Conservation (phyloP, 495 filamentous ascomycete species). For the Usnea hakonensis region DNA sequence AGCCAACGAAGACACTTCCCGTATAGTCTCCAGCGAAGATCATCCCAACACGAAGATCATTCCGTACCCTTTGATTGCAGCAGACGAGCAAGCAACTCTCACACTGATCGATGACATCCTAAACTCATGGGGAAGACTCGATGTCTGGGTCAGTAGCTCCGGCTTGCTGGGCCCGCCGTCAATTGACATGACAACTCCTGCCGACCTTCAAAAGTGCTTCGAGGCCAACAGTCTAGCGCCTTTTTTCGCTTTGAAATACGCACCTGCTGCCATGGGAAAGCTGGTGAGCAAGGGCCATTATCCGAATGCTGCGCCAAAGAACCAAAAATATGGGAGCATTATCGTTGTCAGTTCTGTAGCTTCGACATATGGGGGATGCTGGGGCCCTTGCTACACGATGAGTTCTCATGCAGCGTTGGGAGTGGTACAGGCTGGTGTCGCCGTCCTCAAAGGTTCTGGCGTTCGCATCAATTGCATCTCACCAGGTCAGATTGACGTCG, state of each 20-base stretch:
- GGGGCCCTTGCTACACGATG: conserved; percentile 53
- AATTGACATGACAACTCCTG: conserved; percentile 45
- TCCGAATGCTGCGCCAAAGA: conserved; percentile 52
- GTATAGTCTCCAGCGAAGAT: conserved; percentile 30
- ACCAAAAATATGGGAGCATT: conserved; percentile 50
- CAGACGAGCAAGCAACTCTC: conserved; percentile 51
- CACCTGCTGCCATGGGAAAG: conserved; percentile 55
- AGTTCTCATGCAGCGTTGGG: conserved; percentile 50
- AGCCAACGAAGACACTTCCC: conserved; percentile 24
- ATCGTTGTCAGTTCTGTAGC: conserved; percentile 50
- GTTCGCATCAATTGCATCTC: conserved; percentile 54
- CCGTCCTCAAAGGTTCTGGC: conserved; percentile 48
- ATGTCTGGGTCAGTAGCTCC: conserved; percentile 52
- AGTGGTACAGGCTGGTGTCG: conserved; percentile 50
- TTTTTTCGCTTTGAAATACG: conserved; percentile 57
- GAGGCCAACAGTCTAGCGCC: conserved; percentile 51
- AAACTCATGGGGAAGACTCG: conserved; percentile 49
- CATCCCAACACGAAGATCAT: conserved; percentile 50
- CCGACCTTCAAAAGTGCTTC: conserved; percentile 47
- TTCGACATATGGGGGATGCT: conserved; percentile 50
- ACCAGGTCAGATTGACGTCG: conserved; percentile 51
- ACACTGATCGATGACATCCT: conserved; percentile 54
- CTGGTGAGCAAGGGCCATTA: conserved; percentile 43
- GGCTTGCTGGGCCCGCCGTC: conserved; percentile 50
- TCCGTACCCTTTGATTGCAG: conserved; percentile 47